Base-by-base conservation (phyloP, 164 flowering plant species). In the Umbilicus rupestris region DNA sequence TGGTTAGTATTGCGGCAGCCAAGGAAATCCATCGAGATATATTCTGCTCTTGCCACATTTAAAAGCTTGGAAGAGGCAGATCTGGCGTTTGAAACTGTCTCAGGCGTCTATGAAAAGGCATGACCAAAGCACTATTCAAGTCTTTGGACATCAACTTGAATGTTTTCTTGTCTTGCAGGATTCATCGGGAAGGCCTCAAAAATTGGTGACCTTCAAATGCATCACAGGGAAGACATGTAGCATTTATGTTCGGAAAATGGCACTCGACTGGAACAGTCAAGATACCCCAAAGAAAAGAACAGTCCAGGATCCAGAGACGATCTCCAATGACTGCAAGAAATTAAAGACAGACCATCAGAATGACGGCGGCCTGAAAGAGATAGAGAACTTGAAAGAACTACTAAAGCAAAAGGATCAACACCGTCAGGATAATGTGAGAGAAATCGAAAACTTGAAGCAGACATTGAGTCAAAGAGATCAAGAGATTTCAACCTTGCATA, bases 31-130 rank as follows among this genome's bases (percentile, higher is more conserved):
- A 71, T 28, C 45, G 71, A 63, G 66, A 76, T 72, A 14, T 85
- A 86, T 72, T 71, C 88, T 64, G 83, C 81, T 3, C 17, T 75
- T 64, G 86, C 83, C 30, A 73, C 75, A 24, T 90, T 83, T 69
- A 75, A 75, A 46, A 81, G 60, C 78, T 71, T 72, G 63, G 65
- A 80, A 37, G 81, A 82, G 65, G 93, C 93, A 50, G 2, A 65
- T 49, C 63, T 69, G 66, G 84, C 87, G 70, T 90, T 77, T 77
- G 81, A 83, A 70, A 80, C 67, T 22, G 22, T 84, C 20, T 29
- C 72, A 42, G 86, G 92, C n/a, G 55, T 30, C 16, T 39, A 29
- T 45, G 81, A 66, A 22, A 78, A 80, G 87, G 96, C 84, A 79
- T 35, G 37, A 1, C 37, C 6, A 35, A 15, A 28, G 22, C 31